These are phyloP conservation scores for Priceomyces carsonii DNA, from an alignment of 805 yeast species.

Conservation along the genomic window DNA sequence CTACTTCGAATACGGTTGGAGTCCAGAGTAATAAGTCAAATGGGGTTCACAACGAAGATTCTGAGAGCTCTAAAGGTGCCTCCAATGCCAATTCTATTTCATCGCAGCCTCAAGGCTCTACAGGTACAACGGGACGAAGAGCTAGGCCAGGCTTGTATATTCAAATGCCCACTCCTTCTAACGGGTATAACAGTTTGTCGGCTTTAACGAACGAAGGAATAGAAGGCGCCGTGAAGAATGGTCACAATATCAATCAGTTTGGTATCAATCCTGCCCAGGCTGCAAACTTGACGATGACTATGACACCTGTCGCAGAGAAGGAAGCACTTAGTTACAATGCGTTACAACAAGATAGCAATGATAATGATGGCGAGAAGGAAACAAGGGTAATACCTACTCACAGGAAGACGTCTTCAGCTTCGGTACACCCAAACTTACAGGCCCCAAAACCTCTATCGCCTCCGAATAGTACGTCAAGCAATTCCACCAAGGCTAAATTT, in stretches of 20 bases:
- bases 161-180: conserved; percentile 75
- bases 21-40: too few relatives aligned
- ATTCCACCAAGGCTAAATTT: conserved; percentile 19
- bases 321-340: conserved; percentile 16
- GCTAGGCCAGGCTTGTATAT: conserved; percentile 59
- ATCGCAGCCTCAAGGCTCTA: conserved; percentile 14
- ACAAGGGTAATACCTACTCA: not conserved
- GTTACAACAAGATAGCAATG: conserved; percentile 4
- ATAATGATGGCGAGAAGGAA: conserved; percentile 11
- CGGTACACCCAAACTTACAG: conserved; percentile 1
- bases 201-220: conserved; percentile 36
- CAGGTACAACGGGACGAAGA: conserved; percentile 29
- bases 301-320: conserved; percentile 80
- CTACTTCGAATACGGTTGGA: conserved; percentile 2
- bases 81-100: conserved; percentile 1
- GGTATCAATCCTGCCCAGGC: conserved; percentile 59
- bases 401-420: not conserved
- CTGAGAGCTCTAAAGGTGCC: conserved; percentile 1
- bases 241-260: conserved; percentile 62
- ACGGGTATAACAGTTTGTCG: conserved; percentile 31
- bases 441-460: not conserved
- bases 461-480: not conserved
- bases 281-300: conserved; percentile 55
- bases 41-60: too few relatives aligned
- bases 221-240: conserved; percentile 11